Evolutionary conservation across 768 basidiomycete genomes (phyloP), one percentile per base, ranked within the genome.

Genomic region (Goffeauzyma gilvescens): DNA sequence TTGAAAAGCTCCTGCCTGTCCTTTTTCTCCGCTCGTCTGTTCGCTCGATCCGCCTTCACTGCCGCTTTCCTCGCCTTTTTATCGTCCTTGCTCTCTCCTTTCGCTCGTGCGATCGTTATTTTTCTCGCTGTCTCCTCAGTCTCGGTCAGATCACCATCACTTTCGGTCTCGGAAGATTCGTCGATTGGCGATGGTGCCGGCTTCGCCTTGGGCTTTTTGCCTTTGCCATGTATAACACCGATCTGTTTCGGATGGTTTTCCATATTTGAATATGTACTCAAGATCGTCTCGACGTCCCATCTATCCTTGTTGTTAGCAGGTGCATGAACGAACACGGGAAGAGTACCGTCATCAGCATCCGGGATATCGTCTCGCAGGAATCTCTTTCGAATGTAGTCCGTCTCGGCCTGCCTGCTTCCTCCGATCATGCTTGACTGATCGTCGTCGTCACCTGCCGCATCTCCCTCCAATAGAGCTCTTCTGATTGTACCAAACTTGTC

Each of bases 251-350:
- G 93, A 59, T 96, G 93, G 55, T 98, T 98, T 60, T 93, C 93
- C 6, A 95, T 70, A 57, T 93, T 98, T n/a, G 85, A 80, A 59
- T 87, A 89, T 8, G 89, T 95, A 7, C 90, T 78, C 2, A 98
- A 68, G 28, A 98, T 81, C 1, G 86, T 93, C 63, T 98, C 89
- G 48, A 83, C 89, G 59, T 98, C 93, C 93, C 93, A 98, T 45
- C 65, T 60, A 24, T 60, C 54, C 50, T 80, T 78, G 51, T 79
- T 75, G 42, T 75, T 73, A 52, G 75, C 72, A 36, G 72, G 71
- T 50, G 39, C 62, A 46, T 42, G 66, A 50, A 64, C 65, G 48
- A 67, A 61, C 21, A 68, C 17, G 22, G 38, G 64, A 25, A 72
- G 57, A 71, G 22, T 71, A 70, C 72, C 20, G 65, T 67, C 50